These are phyloP conservation scores for Thermomyces lanuginosus DNA, from an alignment of 2,329 filamentous ascomycete genomes.

Conservation along the genomic window DNA sequence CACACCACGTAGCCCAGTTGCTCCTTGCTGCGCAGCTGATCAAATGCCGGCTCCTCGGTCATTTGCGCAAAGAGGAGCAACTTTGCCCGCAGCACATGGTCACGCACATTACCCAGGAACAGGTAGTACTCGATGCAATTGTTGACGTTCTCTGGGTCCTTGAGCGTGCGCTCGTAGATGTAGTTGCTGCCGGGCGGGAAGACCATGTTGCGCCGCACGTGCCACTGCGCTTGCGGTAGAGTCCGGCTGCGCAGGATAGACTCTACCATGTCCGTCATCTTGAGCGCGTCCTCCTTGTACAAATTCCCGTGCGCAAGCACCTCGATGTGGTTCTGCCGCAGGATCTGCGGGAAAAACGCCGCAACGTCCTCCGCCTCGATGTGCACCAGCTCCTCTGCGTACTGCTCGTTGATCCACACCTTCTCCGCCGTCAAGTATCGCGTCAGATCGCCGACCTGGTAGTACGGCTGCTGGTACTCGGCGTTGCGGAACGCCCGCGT, in stretches of 20 bases:
- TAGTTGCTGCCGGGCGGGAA: slow-evolving; percentile 68
- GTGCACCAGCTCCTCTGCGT: slow-evolving; percentile 56
- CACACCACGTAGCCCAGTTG: slow-evolving; percentile 96
- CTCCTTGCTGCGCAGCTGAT: slow-evolving; percentile 89
- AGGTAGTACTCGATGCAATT: slow-evolving; percentile 69
- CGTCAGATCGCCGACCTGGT: slow-evolving; percentile 70
- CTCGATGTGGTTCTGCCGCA: slow-evolving; percentile 76
- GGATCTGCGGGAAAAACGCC: slow-evolving; percentile 60
- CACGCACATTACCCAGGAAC: slow-evolving; percentile 50
- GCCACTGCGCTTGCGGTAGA: slow-evolving; percentile 64
- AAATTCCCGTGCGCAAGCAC: slow-evolving; percentile 80
- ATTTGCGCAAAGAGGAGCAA: slow-evolving; percentile 74
- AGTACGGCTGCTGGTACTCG: slow-evolving; percentile 75
- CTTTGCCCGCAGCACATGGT: slow-evolving; percentile 57
- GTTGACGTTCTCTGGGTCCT: slow-evolving; percentile 79
- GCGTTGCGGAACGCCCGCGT: slow-evolving; percentile 66
- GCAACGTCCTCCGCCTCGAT: slow-evolving; percentile 61
- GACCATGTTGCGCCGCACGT: slow-evolving; percentile 57
- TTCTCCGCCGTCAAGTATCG: slow-evolving; percentile 64
- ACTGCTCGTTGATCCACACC: slow-evolving; percentile 63
- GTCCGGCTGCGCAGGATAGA: slow-evolving; percentile 56
- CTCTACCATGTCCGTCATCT: slow-evolving; percentile 69
- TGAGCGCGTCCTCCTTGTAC: slow-evolving; percentile 81
- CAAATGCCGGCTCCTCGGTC: slow-evolving; percentile 81
- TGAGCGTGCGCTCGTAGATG: slow-evolving; percentile 62